Evolutionary conservation across 2,329 filamentous ascomycete species (phyloP).

Genomic region (Verticillium klebahnii): DNA sequence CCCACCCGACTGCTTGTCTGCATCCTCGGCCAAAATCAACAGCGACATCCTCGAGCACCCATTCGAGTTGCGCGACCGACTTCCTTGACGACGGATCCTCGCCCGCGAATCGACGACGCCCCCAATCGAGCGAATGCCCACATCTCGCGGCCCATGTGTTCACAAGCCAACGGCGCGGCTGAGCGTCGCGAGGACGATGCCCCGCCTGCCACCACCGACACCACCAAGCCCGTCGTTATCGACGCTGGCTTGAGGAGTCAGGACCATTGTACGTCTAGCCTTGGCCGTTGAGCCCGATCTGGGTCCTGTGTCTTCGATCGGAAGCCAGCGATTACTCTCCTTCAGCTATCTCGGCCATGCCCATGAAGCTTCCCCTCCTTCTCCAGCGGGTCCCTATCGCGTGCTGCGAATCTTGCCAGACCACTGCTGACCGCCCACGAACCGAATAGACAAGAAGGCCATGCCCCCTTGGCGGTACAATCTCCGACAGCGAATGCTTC

Average conservation of each 20-base stretch:
- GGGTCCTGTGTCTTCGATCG: neutral
- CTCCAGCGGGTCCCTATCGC: neutral
- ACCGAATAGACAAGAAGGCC: constrained; percentile 65
- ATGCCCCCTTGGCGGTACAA: constrained; percentile 86
- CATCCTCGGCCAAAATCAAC: neutral
- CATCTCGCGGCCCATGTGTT: constrained; percentile 22
- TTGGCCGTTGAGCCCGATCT: neutral
- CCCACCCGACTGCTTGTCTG: neutral
- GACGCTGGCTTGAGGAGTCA: constrained; percentile 78
- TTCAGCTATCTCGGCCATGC: neutral
- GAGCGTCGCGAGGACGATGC: constrained; percentile 26
- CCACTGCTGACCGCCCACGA: constrained; percentile 2
- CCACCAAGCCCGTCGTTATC: neutral
- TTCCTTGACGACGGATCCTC: neutral
- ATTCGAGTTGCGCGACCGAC: neutral
- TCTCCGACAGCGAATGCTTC: constrained; percentile 75
- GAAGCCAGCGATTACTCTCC: neutral
- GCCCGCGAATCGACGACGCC: neutral
- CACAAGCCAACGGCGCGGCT: constrained; percentile 24
- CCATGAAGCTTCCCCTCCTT: neutral
- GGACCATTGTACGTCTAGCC: constrained; percentile 63
- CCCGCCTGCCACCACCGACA: constrained; percentile 8
- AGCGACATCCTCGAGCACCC: neutral
- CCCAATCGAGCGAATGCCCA: neutral
- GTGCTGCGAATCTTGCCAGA: neutral